Evolutionary conservation across 306 rosid genomes (phyloP).

Genomic region (Vachellia collinsii): DNA sequence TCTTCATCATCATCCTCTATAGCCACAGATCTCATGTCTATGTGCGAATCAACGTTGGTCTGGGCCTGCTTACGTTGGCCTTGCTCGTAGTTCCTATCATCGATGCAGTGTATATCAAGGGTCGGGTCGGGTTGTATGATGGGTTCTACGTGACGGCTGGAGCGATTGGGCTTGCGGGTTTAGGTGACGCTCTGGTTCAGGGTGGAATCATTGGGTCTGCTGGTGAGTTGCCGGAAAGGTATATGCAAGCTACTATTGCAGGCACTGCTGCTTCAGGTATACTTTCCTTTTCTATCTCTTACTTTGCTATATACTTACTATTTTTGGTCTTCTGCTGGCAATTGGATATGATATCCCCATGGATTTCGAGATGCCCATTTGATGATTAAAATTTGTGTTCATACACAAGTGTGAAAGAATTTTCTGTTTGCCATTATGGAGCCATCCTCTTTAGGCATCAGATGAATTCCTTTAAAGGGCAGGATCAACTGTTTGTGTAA

Average conservation of each 20-base stretch:
- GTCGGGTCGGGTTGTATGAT: conserved; percentile 71
- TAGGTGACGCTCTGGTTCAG: conserved; percentile 79
- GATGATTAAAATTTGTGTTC: background rate
- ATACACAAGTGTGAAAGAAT: background rate
- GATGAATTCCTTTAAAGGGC: background rate
- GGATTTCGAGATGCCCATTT: background rate
- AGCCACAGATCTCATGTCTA: conserved; percentile 61
- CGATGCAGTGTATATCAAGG: conserved; percentile 61
- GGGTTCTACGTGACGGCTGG: conserved; percentile 72
- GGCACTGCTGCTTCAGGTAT: conserved; percentile 90
- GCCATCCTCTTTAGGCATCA: background rate
- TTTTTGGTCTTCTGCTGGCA: background rate
- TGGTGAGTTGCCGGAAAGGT: conserved; percentile 82
- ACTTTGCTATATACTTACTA: background rate
- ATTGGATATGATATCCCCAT: background rate
- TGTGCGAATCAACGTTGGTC: conserved; percentile 70
- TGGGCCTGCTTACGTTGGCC: conserved; percentile 56
- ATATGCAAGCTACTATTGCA: conserved; percentile 85
- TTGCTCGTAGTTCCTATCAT: conserved; percentile 65
- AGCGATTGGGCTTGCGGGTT: conserved; percentile 54
- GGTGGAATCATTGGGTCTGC: conserved; percentile 82
- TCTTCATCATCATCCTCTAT: conserved; percentile 60
- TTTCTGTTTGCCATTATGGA: background rate
- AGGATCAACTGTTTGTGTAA: background rate
- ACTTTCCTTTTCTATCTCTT: background rate